phyloP scores from a whole-genome alignment of 305 asterid genomes.

The Ilex paraguariensis region DNA sequence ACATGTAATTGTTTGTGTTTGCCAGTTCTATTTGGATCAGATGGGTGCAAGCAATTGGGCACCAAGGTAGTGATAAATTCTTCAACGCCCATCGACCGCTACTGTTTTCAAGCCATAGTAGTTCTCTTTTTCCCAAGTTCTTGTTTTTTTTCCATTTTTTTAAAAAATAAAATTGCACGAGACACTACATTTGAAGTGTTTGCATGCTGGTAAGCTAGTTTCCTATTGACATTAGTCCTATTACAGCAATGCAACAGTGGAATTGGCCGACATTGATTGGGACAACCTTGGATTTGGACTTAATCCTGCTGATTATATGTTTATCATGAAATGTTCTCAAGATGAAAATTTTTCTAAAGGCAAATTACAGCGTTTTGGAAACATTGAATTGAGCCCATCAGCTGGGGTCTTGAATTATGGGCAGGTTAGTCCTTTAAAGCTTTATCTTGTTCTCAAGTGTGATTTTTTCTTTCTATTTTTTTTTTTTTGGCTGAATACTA shows the following conservation, averaged over 20 bases:
- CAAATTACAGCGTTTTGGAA: slow-evolving; percentile 82
- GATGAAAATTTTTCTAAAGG: slow-evolving; percentile 70
- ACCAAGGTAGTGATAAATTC: too few relatives aligned
- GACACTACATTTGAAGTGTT: background rate
- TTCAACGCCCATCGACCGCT: too few relatives aligned
- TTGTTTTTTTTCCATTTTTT: background rate
- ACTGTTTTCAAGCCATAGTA: background rate
- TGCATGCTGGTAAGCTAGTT: background rate
- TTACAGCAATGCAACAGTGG: slow-evolving; percentile 45
- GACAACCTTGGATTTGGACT: slow-evolving; percentile 82
- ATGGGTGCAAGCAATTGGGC: too few relatives aligned
- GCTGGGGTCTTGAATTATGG: slow-evolving; percentile 94
- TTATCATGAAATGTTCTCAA: slow-evolving; percentile 71
- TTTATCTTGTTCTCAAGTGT: background rate
- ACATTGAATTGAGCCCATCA: slow-evolving; percentile 93
- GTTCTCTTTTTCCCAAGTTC: background rate
- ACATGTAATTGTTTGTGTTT: too few relatives aligned
- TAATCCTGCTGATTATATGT: slow-evolving; percentile 89
- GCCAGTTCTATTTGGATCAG: too few relatives aligned
- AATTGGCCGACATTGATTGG: slow-evolving; percentile 77
- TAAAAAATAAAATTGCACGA: background rate
- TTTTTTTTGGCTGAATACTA: background rate
- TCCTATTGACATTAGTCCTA: background rate
- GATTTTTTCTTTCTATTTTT: background rate
- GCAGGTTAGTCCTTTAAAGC: slow-evolving; percentile 49